These are phyloP conservation scores for Papilionanthe hybrid DNA, from an alignment of 116 monocot species.

Conservation along the genomic window DNA sequence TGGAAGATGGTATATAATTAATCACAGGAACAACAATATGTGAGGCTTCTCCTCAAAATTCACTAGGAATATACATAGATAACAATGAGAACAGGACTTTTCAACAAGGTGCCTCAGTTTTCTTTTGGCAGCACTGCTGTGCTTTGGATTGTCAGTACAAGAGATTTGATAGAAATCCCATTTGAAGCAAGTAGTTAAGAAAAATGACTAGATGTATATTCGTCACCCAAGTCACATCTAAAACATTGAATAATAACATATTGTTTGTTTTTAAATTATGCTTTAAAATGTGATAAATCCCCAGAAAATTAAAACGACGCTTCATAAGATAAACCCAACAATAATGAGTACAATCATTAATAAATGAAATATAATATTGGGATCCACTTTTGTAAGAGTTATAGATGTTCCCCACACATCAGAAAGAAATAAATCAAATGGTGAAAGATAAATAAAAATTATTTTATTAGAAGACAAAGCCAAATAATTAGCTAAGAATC, in stretches of 20 bases:
- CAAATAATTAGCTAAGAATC: neutral
- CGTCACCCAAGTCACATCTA: neutral
- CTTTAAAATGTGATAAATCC: neutral
- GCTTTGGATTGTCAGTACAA: neutral
- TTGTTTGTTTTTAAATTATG: neutral
- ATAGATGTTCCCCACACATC: no score
- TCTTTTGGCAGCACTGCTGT: neutral
- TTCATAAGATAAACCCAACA: neutral
- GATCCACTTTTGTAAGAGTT: no score
- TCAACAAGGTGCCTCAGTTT: neutral
- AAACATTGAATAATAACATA: neutral
- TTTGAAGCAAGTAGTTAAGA: neutral
- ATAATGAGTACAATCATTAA: no score
- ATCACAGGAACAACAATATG: no score
- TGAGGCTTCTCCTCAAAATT: neutral
- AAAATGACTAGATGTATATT: neutral
- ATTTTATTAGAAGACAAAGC: neutral
- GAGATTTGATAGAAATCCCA: neutral
- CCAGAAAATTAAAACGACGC: neutral
- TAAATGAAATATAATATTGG: no score
- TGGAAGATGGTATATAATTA: no score
- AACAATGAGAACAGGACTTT: neutral
- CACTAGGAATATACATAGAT: neutral
- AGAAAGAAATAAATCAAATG: no score
- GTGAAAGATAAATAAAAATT: no score